A percentile compares a stretch with the other conserved stretches of the same genome.
phyloP scores from a whole-genome alignment of 192 early-diverging fungal genomes.

The Geranomyces michiganensis region DNA sequence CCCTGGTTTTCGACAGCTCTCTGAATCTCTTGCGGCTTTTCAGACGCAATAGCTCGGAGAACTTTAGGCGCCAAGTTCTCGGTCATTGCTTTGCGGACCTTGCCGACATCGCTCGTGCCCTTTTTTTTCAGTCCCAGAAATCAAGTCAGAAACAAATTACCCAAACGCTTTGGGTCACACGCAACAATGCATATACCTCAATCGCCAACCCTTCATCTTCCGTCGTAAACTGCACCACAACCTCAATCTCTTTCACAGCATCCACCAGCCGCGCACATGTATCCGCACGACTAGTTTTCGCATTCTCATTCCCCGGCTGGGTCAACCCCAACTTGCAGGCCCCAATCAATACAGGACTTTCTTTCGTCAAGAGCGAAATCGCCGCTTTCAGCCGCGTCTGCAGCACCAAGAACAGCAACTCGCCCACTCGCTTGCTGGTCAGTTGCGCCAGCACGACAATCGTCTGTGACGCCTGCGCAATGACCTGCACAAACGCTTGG shows the following conservation, averaged over 20 bases:
- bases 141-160: not conserved
- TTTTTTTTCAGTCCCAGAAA: not conserved
- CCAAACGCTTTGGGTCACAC: not conserved
- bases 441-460: conserved; percentile 42
- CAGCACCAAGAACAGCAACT: conserved; percentile 38
- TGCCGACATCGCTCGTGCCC: conserved; percentile 19
- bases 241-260: conserved; percentile 39
- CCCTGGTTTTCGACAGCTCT: conserved; percentile 24
- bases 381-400: conserved; percentile 42
- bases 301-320: conserved; percentile 15
- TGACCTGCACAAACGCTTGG: conserved; percentile 18
- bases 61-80: conserved; percentile 25
- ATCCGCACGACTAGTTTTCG: not conserved
- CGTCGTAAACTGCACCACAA: conserved; percentile 37
- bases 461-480: conserved; percentile 40
- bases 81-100: conserved; percentile 14
- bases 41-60: conserved; percentile 12
- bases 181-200: conserved; percentile 17
- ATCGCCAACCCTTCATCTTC: conserved; percentile 41
- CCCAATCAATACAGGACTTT: conserved; percentile 43
- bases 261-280: conserved; percentile 28
- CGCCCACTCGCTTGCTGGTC: conserved; percentile 40
- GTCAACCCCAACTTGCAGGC: conserved; percentile 36
- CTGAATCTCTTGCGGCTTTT: conserved; percentile 7
- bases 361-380: conserved; percentile 25